phyloP scores from a whole-genome alignment of 202 grass and related monocot species.

The Musa balbisiana region DNA sequence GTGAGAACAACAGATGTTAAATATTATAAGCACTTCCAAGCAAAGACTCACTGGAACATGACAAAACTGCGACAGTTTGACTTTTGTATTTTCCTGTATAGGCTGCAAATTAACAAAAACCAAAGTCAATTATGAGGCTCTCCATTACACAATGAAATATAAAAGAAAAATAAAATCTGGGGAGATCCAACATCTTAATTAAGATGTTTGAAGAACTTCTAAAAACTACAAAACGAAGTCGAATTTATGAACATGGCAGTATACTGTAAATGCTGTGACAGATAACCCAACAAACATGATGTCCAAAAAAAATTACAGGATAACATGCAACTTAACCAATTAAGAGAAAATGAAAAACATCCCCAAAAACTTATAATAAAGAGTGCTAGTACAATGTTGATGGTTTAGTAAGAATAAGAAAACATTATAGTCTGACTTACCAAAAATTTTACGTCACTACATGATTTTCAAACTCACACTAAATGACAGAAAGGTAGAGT shows the following conservation, averaged over 20 bases:
- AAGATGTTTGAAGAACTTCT: not conserved
- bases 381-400: no score
- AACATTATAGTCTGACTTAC: no score
- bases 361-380: no score
- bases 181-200: no score
- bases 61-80: constrained; percentile 98
- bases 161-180: constrained; percentile 14
- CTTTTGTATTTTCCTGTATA: constrained; percentile 64
- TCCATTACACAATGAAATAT: constrained; percentile 19
- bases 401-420: no score
- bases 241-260: not conserved
- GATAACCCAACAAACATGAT: no score
- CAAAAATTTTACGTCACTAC: no score
- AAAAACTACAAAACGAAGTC: not conserved
- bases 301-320: no score
- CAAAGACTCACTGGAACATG: constrained; percentile 76
- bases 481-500: no score
- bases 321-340: not conserved
- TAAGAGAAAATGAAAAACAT: not conserved
- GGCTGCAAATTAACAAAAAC: constrained; percentile 50
- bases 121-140: not conserved
- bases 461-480: no score
- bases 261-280: not conserved
- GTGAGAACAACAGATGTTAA: constrained; percentile 1
- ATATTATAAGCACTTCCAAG: constrained; percentile 15